These are phyloP conservation scores for Macrocybe gigantea DNA, from an alignment of 768 basidiomycete species.

Conservation along the genomic window DNA sequence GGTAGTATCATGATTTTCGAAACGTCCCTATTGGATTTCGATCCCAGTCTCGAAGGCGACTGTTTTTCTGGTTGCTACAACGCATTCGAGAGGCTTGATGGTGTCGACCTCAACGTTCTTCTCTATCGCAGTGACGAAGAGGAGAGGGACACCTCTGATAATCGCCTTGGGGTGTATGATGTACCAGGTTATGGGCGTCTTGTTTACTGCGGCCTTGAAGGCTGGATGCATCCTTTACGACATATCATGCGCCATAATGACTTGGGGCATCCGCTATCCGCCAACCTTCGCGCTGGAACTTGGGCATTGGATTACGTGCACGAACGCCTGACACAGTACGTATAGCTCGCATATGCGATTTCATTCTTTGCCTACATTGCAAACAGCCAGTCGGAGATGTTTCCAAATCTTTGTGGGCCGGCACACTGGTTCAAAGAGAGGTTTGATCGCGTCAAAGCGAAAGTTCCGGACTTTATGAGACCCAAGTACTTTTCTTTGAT, in stretches of 20 bases:
- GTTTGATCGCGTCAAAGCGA: conserved; percentile 73
- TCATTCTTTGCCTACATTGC: conserved; percentile 8
- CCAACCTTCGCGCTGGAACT: conserved; percentile 76
- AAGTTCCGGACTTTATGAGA: conserved; percentile 80
- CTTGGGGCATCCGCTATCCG: conserved; percentile 87
- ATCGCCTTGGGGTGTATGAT: conserved; percentile 77
- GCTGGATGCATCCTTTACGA: conserved; percentile 90
- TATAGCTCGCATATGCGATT: conserved; percentile 9
- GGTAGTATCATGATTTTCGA: conserved; percentile 92
- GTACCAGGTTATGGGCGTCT: conserved; percentile 71
- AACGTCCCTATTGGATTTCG: conserved; percentile 74
- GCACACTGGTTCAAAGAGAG: conserved; percentile 83
- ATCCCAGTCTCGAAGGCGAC: conserved; percentile 63
- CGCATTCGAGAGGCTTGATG: conserved; percentile 66
- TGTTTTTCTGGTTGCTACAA: conserved; percentile 67
- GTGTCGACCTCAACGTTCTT: conserved; percentile 85
- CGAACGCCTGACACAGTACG: conserved; percentile 64
- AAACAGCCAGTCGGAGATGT: conserved; percentile 47
- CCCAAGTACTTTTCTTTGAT: conserved; percentile 96
- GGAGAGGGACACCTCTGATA: conserved; percentile 83
- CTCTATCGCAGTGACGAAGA: conserved; percentile 88
- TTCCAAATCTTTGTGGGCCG: conserved; percentile 66
- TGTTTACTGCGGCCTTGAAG: conserved; percentile 92
- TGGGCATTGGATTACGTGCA: conserved; percentile 93
- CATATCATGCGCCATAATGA: conserved; percentile 88